Conservation (phyloP, 257 asterid species). For the Knoxia roxburghii region DNA sequence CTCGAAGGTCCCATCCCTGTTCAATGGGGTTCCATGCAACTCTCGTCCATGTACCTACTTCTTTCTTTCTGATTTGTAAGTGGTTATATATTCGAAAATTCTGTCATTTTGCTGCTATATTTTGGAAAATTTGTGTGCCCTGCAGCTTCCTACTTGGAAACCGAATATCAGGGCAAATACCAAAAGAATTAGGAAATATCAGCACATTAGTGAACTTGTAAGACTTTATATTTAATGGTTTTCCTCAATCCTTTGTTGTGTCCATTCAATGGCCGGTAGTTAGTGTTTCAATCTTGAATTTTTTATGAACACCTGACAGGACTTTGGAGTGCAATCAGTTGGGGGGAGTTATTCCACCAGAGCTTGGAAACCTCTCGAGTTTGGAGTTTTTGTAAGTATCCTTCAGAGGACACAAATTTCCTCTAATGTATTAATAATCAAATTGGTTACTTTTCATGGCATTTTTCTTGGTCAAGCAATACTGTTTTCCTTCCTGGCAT, state of each 20-base stretch:
- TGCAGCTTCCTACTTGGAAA: slow-evolving; percentile 57
- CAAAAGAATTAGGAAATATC: slow-evolving; percentile 51
- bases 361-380: slow-evolving; percentile 46
- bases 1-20: slow-evolving; percentile 63
- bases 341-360: slow-evolving; percentile 64
- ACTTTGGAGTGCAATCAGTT: slow-evolving; percentile 54
- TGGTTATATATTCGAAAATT: too few species aligned
- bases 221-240: slow-evolving; percentile 9
- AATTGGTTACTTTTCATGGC: too few species aligned
- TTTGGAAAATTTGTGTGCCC: slow-evolving; percentile 10
- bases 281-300: too few species aligned
- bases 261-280: too few species aligned
- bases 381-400: slow-evolving; percentile 42
- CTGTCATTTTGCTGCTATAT: too few species aligned
- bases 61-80: too few species aligned
- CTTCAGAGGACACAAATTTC: too few species aligned
- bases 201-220: slow-evolving; percentile 52
- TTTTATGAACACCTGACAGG: slow-evolving; percentile 24
- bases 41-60: slow-evolving; percentile 38
- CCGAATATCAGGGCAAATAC: slow-evolving; percentile 52
- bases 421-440: too few species aligned
- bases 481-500: slow-evolving; percentile 2
- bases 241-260: neutral
- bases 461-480: slow-evolving; percentile 8
- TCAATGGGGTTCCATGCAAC: slow-evolving; percentile 65